A percentile compares a stretch with the other conserved stretches of the same genome.
Conservation (phyloP, 1,284 basidiomycete species). For the Tausonia pullulans region DNA sequence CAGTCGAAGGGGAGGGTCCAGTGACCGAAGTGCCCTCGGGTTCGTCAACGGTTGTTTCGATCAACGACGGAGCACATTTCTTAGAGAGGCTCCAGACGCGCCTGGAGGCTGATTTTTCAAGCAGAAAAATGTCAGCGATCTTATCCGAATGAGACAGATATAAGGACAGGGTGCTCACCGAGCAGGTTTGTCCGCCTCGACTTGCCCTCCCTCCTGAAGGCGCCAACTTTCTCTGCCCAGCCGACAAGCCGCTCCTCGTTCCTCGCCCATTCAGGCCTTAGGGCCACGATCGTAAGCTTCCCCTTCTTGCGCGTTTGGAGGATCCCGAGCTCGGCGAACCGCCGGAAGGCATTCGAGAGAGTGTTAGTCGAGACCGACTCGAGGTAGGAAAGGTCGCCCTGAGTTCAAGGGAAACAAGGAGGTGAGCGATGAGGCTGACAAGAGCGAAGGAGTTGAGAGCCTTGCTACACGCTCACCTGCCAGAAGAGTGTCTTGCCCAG, state of each 20-base stretch:
- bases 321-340: constrained; percentile 1
- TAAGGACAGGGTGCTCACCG: neutral
- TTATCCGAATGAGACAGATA: too few species aligned
- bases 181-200: constrained; percentile 8
- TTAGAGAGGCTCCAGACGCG: too few species aligned
- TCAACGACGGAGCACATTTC: too few species aligned
- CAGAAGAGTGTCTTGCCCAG: constrained; percentile 11
- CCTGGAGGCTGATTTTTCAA: too few species aligned
- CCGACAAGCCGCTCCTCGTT: constrained; percentile 2
- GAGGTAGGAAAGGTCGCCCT: constrained; percentile 10
- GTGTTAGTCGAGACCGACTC: constrained; percentile 10
- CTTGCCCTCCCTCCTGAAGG: constrained; percentile 12
- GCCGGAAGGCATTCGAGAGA: constrained; percentile 6
- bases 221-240: constrained; percentile 9
- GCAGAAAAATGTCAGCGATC: too few species aligned
- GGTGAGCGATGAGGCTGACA: neutral
- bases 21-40: too few species aligned
- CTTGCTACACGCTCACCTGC: neutral
- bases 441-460: neutral
- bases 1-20: too few species aligned
- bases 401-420: neutral
- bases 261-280: neutral
- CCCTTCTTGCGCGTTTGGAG: neutral
- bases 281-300: neutral
- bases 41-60: too few species aligned